Percentiles rank a stretch among this genome's conserved stretches.
These are phyloP conservation scores for Globisporangium lucens DNA, from an alignment of 352 stramenopile species.

Conservation along the genomic window DNA sequence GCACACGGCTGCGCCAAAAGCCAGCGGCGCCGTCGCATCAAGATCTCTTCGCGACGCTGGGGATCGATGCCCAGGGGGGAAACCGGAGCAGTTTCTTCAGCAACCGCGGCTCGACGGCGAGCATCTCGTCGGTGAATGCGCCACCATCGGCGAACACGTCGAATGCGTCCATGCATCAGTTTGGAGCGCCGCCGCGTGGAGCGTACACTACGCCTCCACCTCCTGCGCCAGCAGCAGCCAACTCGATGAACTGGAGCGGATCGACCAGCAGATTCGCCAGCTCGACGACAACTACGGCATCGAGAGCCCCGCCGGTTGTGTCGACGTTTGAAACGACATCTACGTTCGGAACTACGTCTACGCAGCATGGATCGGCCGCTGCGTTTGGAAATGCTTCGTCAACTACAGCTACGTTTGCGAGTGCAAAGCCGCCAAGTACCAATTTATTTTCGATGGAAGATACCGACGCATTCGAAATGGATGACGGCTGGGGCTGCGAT, in stretches of 20 bases:
- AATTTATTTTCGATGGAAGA: conserved; percentile 81
- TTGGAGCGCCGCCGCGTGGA: conserved; percentile 6
- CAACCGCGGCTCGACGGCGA: conserved; percentile 22
- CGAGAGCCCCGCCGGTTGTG: conserved; percentile 3
- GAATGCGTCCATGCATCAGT: conserved; percentile 17
- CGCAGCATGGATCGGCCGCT: not conserved
- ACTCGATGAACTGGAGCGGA: conserved; percentile 17
- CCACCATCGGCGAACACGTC: conserved; percentile 11
- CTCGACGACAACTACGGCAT: not conserved
- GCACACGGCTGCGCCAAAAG: conserved; percentile 60
- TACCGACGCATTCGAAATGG: conserved; percentile 48
- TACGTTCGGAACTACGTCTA: not conserved
- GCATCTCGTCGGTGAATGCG: conserved; percentile 15
- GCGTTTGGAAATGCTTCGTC: conserved; percentile 6
- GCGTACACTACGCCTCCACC: conserved; percentile 3
- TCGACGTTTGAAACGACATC: conserved; percentile 6
- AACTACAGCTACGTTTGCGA: conserved; percentile 1
- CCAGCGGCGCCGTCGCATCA: conserved; percentile 28
- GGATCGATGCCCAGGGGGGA: conserved; percentile 34
- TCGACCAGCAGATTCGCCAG: conserved; percentile 14
- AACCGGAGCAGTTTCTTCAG: conserved; percentile 21
- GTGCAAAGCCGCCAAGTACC: conserved; percentile 18
- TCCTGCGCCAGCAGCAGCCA: conserved; percentile 9
- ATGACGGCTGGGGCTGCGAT: conserved; percentile 72
- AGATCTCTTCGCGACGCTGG: conserved; percentile 59